A percentile compares a stretch with the other conserved stretches of the same genome.
phyloP scores from a whole-genome alignment of 129 eudicot genomes.

The Kitagawia praeruptora region DNA sequence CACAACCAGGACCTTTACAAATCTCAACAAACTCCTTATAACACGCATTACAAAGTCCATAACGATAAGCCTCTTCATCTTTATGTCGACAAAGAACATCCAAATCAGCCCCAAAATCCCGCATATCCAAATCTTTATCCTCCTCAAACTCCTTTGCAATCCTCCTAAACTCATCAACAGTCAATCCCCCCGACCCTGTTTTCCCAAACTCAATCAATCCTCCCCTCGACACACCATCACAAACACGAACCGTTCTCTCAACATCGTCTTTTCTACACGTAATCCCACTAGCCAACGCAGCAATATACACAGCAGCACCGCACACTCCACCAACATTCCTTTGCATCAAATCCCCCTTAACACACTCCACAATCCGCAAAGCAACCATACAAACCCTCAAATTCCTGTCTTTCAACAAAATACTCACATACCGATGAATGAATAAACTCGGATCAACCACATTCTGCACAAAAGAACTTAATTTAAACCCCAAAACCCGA shows the following conservation, averaged over 20 bases:
- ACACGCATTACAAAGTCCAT: constrained; percentile 9
- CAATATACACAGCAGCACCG: constrained; percentile 74
- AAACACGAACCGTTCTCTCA: constrained; percentile 58
- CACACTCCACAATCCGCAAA: constrained; percentile 49
- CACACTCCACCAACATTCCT: constrained; percentile 86
- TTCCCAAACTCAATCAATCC: constrained; percentile 76
- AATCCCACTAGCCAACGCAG: constrained; percentile 49
- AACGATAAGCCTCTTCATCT: not conserved
- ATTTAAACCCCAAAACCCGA: constrained; percentile 48
- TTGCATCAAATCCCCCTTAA: constrained; percentile 87
- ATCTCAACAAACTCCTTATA: constrained; percentile 8
- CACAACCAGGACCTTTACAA: not conserved
- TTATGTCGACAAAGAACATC: constrained; percentile 9
- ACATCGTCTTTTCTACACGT: constrained; percentile 44
- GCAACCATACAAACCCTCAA: constrained; percentile 45
- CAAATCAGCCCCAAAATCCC: not conserved
- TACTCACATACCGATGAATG: constrained; percentile 57
- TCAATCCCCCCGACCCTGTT: constrained; percentile 56
- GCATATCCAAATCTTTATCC: not conserved
- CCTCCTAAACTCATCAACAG: constrained; percentile 25
- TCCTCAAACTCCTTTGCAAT: constrained; percentile 2
- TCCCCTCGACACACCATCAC: constrained; percentile 69
- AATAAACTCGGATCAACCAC: constrained; percentile 82
- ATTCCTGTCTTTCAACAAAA: constrained; percentile 28
- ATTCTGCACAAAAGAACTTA: constrained; percentile 57